Evolutionary conservation across 2,329 filamentous ascomycete genomes (phyloP), one percentile per base, ranked within the genome.

Genomic region (Diplodia mutila): DNA sequence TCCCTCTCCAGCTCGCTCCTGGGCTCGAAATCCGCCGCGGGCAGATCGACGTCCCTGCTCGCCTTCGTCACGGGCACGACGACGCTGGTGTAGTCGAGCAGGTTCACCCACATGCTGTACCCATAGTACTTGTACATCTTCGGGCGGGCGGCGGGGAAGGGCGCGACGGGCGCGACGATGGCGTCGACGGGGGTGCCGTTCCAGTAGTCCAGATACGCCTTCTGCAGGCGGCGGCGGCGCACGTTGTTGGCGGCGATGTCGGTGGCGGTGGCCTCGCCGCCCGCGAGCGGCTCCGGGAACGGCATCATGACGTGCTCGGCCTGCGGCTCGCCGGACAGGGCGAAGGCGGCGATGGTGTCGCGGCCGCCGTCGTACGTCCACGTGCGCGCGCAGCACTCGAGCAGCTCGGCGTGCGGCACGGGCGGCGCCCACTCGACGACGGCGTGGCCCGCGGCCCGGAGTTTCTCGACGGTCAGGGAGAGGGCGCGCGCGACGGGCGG

Each of bases 41-140:
- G 42, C 42, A 11, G 71, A 72, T 89, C 87, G 4, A 87, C 61
- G 0, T 64, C 73, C 71, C 85, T 84, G 67, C 88, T 82, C 0
- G 82, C 85, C 52, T 75, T 81, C 0, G 85, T 87, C 1, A 89
- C 84, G 0, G 87, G 87, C 21, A 89, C 79, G 1, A 85, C 80
- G 0, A 83, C 82, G 37, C 78, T 79, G 1, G 83, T 85, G 67
- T 89, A 89, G 72, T 89, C 86, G 21, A 88, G 70, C 21, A 86
- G 57, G 70, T 89, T 89, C 53, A 87, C 79, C 70, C 71, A 81
- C 1, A 72, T 71, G 1, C 77, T 78, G 68, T 84, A 85, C 53
- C 79, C 83, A 67, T 81, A 78, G 70, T 83, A 80, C 18, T 78
- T 80, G 72, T 81, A 87, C 66, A 81, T 80, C 11, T 79, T 78